Base-by-base conservation (phyloP, 1,284 basidiomycete species). In the Cryptococcus sp. region DNA sequence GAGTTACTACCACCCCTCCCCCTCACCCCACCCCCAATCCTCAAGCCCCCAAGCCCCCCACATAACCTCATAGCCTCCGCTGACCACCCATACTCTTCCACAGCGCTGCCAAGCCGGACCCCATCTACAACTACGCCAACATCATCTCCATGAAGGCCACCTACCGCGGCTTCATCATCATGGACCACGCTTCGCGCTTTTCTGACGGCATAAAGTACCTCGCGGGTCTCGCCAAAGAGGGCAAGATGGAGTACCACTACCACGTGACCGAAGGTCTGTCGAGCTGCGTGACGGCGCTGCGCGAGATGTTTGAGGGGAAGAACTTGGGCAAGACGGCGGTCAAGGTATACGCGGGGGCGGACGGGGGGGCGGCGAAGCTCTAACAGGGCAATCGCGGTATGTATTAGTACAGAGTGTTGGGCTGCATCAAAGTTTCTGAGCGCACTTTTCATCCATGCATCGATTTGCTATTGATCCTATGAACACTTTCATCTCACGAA, bases 231-330 rank as follows among this genome's bases (percentile, higher is more conserved):
- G 69, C 86, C 46, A 79, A 79, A 4, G 77, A 79, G 53, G 90
- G 91, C n/a, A 83, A 85, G 52, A 78, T 96, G 61, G 87, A 90
- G 71, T 82, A 88, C 47, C 86, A 87, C 63, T 92, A 90, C 77
- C 87, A 90, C 65, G 78, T 91, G n/a, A 33, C 55, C 49, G 80
- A 88, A 54, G 89, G 88, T 0, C 77, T 92, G 35, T 83, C 87
- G 58, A 83, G 85, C 52, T 87, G 87, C 28, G 86, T 88, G 0
- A 77, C 80, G 13, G 83, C 86, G 4, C 74, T 93, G 54, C 81
- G 81, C 11, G 77, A 89, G 75, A 79, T 94, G 35, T 93, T 85
- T 76, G 82, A 76, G 1, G 90, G 90, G n/a, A 85, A 82, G 33
- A 93, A 92, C 70, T 85, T 82, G 0, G 90, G 91, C 36, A 92